Base-by-base conservation (phyloP, 106 monocot genomes). In the Dactylorhiza incarnata region DNA sequence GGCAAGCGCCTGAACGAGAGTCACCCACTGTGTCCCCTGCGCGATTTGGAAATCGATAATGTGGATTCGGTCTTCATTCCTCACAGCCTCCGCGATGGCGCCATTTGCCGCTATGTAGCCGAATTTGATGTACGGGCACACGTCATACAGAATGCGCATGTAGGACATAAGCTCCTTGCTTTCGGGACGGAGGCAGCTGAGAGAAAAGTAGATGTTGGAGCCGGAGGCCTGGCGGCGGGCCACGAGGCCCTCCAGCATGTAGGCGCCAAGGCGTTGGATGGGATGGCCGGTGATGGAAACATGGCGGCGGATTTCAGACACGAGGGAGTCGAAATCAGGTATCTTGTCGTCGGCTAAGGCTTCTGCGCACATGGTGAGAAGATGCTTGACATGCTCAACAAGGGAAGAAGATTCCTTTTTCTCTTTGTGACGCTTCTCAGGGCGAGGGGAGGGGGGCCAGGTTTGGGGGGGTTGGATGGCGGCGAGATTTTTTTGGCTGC, bases 101-200 rank as follows among this genome's bases (percentile, higher is more conserved):
- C 95, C 95, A 67, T 95, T 95, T 53, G 91, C 95, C 0, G 95
- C 95, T 92, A 95, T 95, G 79, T 95, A 91, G 0, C 91, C 91
- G 20, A 95, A 95, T 76, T 95, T 95, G 79, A 95, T 86, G 78
- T 92, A 95, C 7, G 95, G 95, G 62, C 95, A 95, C 25, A 92
- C 82, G 79, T 95, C 91, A 47, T 94, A 94, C 16, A 94, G 74
- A 16, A 88, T 87, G 23, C 77, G 78, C 89, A 87, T 93, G 83
- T 87, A 86, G 5, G 88, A 90, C 2, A 93, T 78, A 17, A 90
- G 81, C 29, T 91, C 91, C 9, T 80, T 83, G 76, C 89, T 84
- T 68, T 84, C 91, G 9, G 94, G 94, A 54, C 84, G 73, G 23
- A 66, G 73, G 81, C 87, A 87, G 72, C 78, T 76, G 26, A 95